Base-by-base conservation (phyloP, 306 rosid genomes). In the Dalbergia oliveri region DNA sequence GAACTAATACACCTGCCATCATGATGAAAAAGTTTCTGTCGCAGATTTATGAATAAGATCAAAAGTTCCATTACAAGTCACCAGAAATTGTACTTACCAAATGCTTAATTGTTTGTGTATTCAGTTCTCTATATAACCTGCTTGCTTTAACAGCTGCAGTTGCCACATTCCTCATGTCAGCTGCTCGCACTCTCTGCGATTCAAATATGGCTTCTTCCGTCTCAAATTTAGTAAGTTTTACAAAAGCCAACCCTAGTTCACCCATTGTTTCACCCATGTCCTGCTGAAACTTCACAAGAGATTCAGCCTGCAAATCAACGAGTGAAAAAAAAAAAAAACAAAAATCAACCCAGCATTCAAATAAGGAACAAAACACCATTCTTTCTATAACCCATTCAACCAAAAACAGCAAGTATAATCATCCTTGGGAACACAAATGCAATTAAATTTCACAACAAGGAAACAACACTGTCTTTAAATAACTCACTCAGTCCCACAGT, bases 201-300 rank as follows among this genome's bases (percentile, higher is more conserved):
- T 86, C 88, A 21, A 88, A 82, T 19, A 81, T 9, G 4, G 97
- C 97, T 78, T 91, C 97, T 72, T 91, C 99, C 0, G 84, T 90
- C 91, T 96, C 99, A 81, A 96, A 96, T 51, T 96, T 96, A 7
- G 97, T 89, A 53, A 96, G 82, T 84, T 93, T 96, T 39, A 96
- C 89, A 88, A 96, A 96, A 7, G 93, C 97, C 82, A 96, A 75
- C 12, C 99, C 99, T 47, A 96, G 75, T 76, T 90, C 94, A 49
- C 99, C 99, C 93, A 91, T 81, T 65, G 98, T 91, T 79, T 91
- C 99, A 62, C 97, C 99, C 87, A 88, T 90, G 81, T 96, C 99
- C 85, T 96, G 99, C 87, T 96, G 99, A 72, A 86, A 89, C 84
- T 93, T 96, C 6, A 96, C 99, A 4, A 96, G 94, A 19, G 97